phyloP scores from a whole-genome alignment of 2,329 filamentous ascomycete species.

The Diplodia seriata region DNA sequence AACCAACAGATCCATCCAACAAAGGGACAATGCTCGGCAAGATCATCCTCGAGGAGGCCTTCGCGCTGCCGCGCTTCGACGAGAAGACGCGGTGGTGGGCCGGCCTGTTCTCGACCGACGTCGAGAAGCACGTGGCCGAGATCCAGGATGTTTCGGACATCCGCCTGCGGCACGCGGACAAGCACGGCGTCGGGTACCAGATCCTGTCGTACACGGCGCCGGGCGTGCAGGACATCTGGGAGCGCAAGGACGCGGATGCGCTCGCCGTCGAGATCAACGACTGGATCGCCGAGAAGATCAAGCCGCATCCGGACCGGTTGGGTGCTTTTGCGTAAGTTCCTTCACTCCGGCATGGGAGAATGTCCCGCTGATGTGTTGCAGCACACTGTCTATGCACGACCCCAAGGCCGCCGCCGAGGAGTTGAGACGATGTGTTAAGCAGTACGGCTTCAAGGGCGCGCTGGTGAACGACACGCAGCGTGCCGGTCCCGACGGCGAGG shows the following conservation, averaged over 20 bases:
- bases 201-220: constrained; percentile 58
- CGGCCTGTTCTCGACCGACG: constrained; percentile 64
- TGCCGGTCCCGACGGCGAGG: constrained; percentile 41
- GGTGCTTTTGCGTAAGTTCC: constrained; percentile 51
- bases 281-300: constrained; percentile 54
- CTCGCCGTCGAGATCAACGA: constrained; percentile 57
- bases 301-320: constrained; percentile 51
- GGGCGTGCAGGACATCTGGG: constrained; percentile 57
- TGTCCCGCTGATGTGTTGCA: not conserved
- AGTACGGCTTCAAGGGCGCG: constrained; percentile 66
- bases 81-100: constrained; percentile 69
- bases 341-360: no score
- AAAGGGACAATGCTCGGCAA: constrained; percentile 62
- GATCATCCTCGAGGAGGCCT: constrained; percentile 68
- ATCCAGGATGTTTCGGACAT: constrained; percentile 57
- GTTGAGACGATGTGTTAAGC: constrained; percentile 41
- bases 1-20: not conserved
- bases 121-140: constrained; percentile 64
- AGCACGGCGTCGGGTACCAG: constrained; percentile 56
- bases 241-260: constrained; percentile 52
- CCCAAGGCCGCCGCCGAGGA: constrained; percentile 43
- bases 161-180: constrained; percentile 52
- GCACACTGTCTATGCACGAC: constrained; percentile 44
- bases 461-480: constrained; percentile 55
- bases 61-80: constrained; percentile 64